Base-by-base conservation (phyloP, 2,329 filamentous ascomycete species). In the Didymella sp. region DNA sequence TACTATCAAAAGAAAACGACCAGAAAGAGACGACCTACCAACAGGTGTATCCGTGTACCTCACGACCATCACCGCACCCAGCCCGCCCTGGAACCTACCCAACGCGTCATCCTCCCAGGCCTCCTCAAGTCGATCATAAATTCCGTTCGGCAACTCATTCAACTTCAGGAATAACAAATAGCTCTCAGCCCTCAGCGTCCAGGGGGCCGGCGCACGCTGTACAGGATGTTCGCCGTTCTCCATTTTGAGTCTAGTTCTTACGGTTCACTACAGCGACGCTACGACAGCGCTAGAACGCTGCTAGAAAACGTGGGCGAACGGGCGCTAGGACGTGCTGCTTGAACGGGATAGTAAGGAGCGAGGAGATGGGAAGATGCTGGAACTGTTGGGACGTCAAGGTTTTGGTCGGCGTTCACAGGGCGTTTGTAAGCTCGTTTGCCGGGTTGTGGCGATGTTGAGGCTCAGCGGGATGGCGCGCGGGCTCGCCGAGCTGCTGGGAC, bases 31-130 rank as follows among this genome's bases (percentile, higher is more conserved):
- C 25, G 12, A 72, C 69, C 31, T 67, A 73, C 72, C 69, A 51
- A 72, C 70, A 52, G 71, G 67, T 28, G 71, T 75, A 47, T 68
- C 63, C 22, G 25, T 59, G 58, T 75, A 74, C 47, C 72, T 62
- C 4, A 74, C 60, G 40, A 73, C 54, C 56, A 71, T 66, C 12
- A 72, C 63, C 4, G 61, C 55, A 1, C 71, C 71, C 44, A 74
- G 33, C 0, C 72, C 72, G 0, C 69, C 70, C 45, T 59, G 57
- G 48, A 73, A 75, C 41, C 28, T 50, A 0, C 67, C 71, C 37
- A 62, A 22, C n/a, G 19, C 47, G 33, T 61, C 46, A 17, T 61
- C 59, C 6, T 22, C 44, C 60, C 66, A 68, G 3, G 49, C 33
- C 25, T 56, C 63, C 44, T 74, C 70, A 25, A 72, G 55, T 28